Evolutionary conservation across 2,329 filamentous ascomycete species (phyloP), one percentile per base, ranked within the genome.

Genomic region (Aspergillus neoniger): DNA sequence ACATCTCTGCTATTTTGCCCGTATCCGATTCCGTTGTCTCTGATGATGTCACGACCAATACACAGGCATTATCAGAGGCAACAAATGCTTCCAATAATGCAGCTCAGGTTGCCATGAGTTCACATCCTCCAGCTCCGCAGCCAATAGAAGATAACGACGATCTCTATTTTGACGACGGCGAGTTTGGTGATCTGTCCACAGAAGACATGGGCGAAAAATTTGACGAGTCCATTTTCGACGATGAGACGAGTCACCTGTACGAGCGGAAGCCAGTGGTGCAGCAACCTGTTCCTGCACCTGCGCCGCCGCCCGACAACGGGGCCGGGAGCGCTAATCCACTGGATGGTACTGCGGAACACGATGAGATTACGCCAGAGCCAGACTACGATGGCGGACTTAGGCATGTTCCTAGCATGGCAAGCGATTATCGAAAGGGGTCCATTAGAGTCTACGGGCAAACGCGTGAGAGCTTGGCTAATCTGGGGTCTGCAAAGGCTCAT

Each of bases 181-280:
- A 79, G 56, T 80, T 80, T 60, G 78, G 74, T 39, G 77, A 80
- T 28, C 65, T 79, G 12, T 67, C 67, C 17, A 65, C 69, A 5
- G 70, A 76, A 12, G 64, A 71, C 19, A 67, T 69, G 9, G 70
- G 69, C n/a, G 70, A 70, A 30, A 65, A 63, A 1, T 81, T 82
- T 63, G 80, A 82, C 59, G 80, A 82, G 65, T 78, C 78, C 8
- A 75, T 81, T 9, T 80, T 82, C 52, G 80, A 82, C 61, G 79
- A 82, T 60, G 78, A 78, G 41, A 76, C 69, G 10, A 77, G 78
- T 55, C 74, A 79, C 61, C 65, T 80, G 12, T 80, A 79, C 61
- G 76, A 77, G 38, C 69, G 74, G 23, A 78, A 78, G 54, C 64
- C 62, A 38, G 67, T 67, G 21, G 60, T 62, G 25, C 64, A 61